These are phyloP conservation scores for Penicillium argentinense DNA, from an alignment of 495 filamentous ascomycete species.

Conservation along the genomic window DNA sequence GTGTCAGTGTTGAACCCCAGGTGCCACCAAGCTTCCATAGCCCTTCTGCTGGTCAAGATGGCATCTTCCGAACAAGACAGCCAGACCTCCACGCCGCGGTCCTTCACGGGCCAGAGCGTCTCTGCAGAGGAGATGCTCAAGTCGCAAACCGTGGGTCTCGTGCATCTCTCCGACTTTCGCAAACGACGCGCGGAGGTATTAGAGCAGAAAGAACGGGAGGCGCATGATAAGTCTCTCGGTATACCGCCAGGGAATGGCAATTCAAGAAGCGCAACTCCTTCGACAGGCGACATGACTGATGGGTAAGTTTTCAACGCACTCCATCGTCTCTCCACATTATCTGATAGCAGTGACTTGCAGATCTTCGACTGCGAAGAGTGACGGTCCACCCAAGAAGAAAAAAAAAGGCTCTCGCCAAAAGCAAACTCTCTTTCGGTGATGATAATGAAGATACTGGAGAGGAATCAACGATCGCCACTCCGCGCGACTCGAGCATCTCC, in stretches of 20 bases:
- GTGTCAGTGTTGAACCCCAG: too few species aligned
- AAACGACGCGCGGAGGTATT: slow-evolving; percentile 93
- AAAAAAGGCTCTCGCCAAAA: slow-evolving; percentile 63
- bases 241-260: slow-evolving; percentile 49
- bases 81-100: slow-evolving; percentile 41
- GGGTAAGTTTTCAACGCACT: slow-evolving; percentile 41
- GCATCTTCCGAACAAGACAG: slow-evolving; percentile 38
- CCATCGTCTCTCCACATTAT: slow-evolving; percentile 4
- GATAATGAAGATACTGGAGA: slow-evolving; percentile 52
- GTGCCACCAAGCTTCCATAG: background rate
- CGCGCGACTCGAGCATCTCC: slow-evolving; percentile 35
- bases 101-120: slow-evolving; percentile 74
- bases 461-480: slow-evolving; percentile 29
- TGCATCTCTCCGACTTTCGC: slow-evolving; percentile 90
- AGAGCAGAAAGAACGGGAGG: slow-evolving; percentile 86
- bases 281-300: slow-evolving; percentile 52
- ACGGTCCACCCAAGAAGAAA: slow-evolving; percentile 59
- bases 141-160: slow-evolving; percentile 89
- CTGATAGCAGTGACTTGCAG: slow-evolving; percentile 47
- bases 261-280: slow-evolving; percentile 54
- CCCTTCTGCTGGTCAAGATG: slow-evolving; percentile 23
- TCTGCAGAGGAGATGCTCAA: slow-evolving; percentile 90
- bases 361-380: slow-evolving; percentile 39
- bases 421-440: slow-evolving; percentile 68
- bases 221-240: slow-evolving; percentile 59